These are phyloP conservation scores for fission yeast (Schizosaccharomyces pombe) DNA, from an alignment of 805 yeast species.

Conservation along the genomic window ASM294v3 CU329670.1:1168001-1168500, in stretches of 20 bases:
- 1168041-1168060: constrained; percentile 60
- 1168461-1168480: constrained; percentile 62
- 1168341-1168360: constrained; percentile 47
- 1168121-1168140: constrained; percentile 39
- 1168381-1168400: constrained; percentile 17
- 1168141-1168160: constrained; percentile 43
- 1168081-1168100: constrained; percentile 63
- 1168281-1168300: constrained; percentile 83
- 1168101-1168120: constrained; percentile 60
- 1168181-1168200: constrained; percentile 17
- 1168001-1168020: constrained; percentile 36
- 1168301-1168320: constrained; percentile 54
- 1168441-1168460: constrained; percentile 34
- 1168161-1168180: constrained; percentile 25
- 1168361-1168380: constrained; percentile 31
- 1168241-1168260: constrained; percentile 35
- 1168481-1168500: constrained; percentile 37
- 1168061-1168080: constrained; percentile 65
- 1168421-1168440: constrained; percentile 54
- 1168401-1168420: constrained; percentile 12
- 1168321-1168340: constrained; percentile 40
- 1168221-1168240: constrained; percentile 55
- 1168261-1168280: constrained; percentile 56
- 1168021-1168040: constrained; percentile 45
- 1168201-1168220: constrained; percentile 29